Evolutionary conservation across 1,284 basidiomycete genomes (phyloP).

Genomic region (Malassezia arunalokei): DNA sequence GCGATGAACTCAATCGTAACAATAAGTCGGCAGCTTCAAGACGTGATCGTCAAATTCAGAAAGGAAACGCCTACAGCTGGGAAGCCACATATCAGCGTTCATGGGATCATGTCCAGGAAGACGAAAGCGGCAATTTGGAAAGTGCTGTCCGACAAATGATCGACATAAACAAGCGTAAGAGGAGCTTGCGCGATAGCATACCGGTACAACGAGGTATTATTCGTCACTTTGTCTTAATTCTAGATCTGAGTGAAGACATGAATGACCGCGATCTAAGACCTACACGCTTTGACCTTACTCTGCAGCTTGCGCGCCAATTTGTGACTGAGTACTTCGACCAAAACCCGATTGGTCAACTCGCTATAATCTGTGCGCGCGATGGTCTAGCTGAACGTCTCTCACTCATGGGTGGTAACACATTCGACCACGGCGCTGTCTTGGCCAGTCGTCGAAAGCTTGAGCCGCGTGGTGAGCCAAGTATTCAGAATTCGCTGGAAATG

Average conservation of each 20-base stretch:
- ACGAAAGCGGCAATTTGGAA: slow-evolving; percentile 80
- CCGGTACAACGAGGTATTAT: slow-evolving; percentile 92
- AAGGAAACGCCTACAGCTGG: slow-evolving; percentile 61
- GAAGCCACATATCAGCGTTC: slow-evolving; percentile 85
- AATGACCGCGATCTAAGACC: slow-evolving; percentile 88
- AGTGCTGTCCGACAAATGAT: slow-evolving; percentile 77
- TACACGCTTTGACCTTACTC: slow-evolving; percentile 62
- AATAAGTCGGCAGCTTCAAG: background rate
- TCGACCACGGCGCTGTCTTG: slow-evolving; percentile 75
- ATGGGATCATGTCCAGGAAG: slow-evolving; percentile 94
- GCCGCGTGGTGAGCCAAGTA: slow-evolving; percentile 77
- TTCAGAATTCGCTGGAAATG: slow-evolving; percentile 95
- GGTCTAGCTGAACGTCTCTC: slow-evolving; percentile 41
- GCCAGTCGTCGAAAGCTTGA: slow-evolving; percentile 76
- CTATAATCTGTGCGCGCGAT: slow-evolving; percentile 38
- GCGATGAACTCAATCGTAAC: background rate
- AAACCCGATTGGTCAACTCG: slow-evolving; percentile 81
- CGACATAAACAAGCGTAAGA: slow-evolving; percentile 61
- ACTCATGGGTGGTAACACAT: slow-evolving; percentile 75
- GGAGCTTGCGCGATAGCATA: slow-evolving; percentile 58
- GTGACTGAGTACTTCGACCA: slow-evolving; percentile 97
- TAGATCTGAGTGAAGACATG: slow-evolving; percentile 86
- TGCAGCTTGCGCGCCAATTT: slow-evolving; percentile 69
- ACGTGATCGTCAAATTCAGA: background rate
- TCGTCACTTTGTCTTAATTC: slow-evolving; percentile 75